Base-by-base conservation (phyloP, 768 basidiomycete species). In the Mycena chlorophos region DNA sequence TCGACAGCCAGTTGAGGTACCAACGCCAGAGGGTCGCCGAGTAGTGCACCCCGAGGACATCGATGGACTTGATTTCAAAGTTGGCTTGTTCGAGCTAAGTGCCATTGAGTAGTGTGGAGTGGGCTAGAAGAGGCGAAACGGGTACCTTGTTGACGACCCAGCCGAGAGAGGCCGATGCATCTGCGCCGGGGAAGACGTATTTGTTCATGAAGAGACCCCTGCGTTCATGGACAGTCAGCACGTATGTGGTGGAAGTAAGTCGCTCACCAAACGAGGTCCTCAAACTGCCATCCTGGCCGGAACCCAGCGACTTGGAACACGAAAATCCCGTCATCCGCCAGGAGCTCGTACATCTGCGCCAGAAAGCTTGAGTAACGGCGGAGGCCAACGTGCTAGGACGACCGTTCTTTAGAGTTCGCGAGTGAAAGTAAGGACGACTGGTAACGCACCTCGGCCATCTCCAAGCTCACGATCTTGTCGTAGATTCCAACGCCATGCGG, bases 391-490 rank as follows among this genome's bases (percentile, higher is more conserved):
- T 99, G 97, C 86, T n/a, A n/a, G n/a, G n/a, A n/a, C n/a, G n/a
- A n/a, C n/a, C n/a, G n/a, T n/a, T n/a, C n/a, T n/a, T n/a, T n/a
- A n/a, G n/a, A n/a, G n/a, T n/a, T n/a, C n/a, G n/a, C n/a, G n/a
- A n/a, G n/a, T n/a, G n/a, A n/a, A n/a, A n/a, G n/a, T n/a, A n/a
- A n/a, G n/a, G n/a, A n/a, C n/a, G n/a, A n/a, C n/a, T n/a, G n/a
- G n/a, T n/a, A n/a, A n/a, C n/a, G n/a, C n/a, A n/a, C n/a, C n/a
- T 99, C 97, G 17, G 96, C 96, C 96, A 98, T 98, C 71, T 99
- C 97, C 58, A 99, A 80, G 58, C 86, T 88, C 46, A 96, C 94
- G 51, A 99, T 98, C 78, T 98, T 98, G 66, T 86, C 87, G 68
- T 89, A 99, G 54, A 84, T 83, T 51, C 87, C 86, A 30, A 66